Evolutionary conservation across 192 early-diverging fungal species (phyloP).

Genomic region (Coemansia sp.): DNA sequence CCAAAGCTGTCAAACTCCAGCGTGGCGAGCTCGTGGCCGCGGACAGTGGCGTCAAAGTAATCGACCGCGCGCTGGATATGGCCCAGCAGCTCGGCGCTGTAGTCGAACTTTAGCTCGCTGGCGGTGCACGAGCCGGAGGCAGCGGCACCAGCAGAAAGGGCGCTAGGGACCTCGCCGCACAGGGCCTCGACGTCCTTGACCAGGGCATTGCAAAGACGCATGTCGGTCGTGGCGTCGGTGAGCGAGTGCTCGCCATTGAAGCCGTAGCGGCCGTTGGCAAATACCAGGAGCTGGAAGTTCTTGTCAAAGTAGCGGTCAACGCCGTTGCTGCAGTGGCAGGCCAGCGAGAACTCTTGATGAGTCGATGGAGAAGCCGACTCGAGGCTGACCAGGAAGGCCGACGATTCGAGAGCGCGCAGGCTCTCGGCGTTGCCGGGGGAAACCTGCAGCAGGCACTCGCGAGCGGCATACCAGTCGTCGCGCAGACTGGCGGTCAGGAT

Average conservation of each 20-base stretch:
- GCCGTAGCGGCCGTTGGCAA: constrained; percentile 76
- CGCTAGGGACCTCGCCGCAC: constrained; percentile 19
- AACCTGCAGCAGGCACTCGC: constrained; percentile 57
- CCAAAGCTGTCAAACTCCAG: constrained; percentile 74
- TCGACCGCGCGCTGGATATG: constrained; percentile 58
- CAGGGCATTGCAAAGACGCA: constrained; percentile 66
- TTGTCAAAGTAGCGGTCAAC: constrained; percentile 78
- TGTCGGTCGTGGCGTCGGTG: constrained; percentile 79
- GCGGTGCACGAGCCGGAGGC: constrained; percentile 43
- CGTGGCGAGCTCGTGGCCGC: constrained; percentile 63
- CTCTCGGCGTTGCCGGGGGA: constrained; percentile 60
- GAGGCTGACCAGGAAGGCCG: constrained; percentile 75
- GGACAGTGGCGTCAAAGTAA: constrained; percentile 66
- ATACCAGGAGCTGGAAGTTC: constrained; percentile 73
- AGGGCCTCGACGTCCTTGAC: constrained; percentile 58
- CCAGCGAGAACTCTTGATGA: constrained; percentile 66
- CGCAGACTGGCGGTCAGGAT: constrained; percentile 57
- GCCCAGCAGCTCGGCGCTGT: constrained; percentile 45
- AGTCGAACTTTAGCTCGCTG: constrained; percentile 52
- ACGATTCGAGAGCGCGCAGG: constrained; percentile 68
- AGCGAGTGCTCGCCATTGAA: constrained; percentile 71
- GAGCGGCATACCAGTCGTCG: constrained; percentile 56
- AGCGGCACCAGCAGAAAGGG: constrained; percentile 13
- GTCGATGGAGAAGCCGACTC: constrained; percentile 70
- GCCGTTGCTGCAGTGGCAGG: constrained; percentile 81